Base-by-base conservation (phyloP, 176 grass and related monocot species). In the Oryza australiensis region DNA sequence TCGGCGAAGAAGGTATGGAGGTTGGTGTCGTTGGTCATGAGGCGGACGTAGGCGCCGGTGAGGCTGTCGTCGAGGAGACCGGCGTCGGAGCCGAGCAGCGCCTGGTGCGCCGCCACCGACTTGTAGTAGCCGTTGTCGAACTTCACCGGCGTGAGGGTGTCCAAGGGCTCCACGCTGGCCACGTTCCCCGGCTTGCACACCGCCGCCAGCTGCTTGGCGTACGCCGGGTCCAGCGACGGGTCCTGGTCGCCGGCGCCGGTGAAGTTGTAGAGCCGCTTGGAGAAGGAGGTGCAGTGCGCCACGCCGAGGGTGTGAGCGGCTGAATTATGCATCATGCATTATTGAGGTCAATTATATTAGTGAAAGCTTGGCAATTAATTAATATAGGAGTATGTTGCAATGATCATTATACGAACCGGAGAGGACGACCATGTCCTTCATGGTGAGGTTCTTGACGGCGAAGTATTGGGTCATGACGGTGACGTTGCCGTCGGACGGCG, bases 351-450 rank as follows among this genome's bases (percentile, higher is more conserved):
- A 32, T 32, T 32, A 3, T 3, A 32, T n/a, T n/a, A n/a, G n/a
- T n/a, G 30, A 3, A 1, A 32, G 30, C 30, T 32, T 32, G 30
- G 30, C 30, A 32, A 32, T 32, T n/a, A n/a, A n/a, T n/a, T n/a
- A n/a, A n/a, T n/a, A n/a, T n/a, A n/a, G n/a, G n/a, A n/a, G 3
- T 32, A 1, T 32, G 30, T 32, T 3, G 30, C 24, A 34, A 35
- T 33, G 55, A 42, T 40, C 3, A 23, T 48, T 11, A n/a, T n/a
- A n/a, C 12, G 29, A 13, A 84, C 89, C 93, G 12, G 93, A 94
- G 62, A 94, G 80, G 12, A 94, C 87, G 9, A 88, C 74, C 32
- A 94, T 77, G 87, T 94, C 93, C 82, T 94, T 94, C 28, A 74
- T 45, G 13, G 78, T 90, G 8, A 94, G 80, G 70, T 94, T 94